A percentile compares a stretch with the other conserved stretches of the same genome.
Evolutionary conservation across 805 yeast genomes (phyloP).

Genomic region (Metschnikowia continentalis): DNA sequence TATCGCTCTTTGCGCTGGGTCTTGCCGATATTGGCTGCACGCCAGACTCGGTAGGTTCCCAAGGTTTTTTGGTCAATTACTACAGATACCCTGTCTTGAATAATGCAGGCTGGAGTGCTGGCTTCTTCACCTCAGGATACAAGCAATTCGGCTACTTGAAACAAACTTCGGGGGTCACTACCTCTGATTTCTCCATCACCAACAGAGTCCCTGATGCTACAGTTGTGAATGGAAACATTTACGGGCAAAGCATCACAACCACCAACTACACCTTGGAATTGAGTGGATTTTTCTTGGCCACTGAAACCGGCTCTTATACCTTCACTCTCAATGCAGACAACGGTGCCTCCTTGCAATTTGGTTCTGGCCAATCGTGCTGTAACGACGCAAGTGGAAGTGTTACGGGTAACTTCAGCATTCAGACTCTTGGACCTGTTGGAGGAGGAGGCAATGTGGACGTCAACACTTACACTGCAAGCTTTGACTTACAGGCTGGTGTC

Average conservation of each 20-base stretch:
- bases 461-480: constrained; percentile 6
- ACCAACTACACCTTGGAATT: constrained; percentile 6
- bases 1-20: neutral
- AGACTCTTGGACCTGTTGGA: constrained; percentile 12
- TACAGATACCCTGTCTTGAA: constrained; percentile 4
- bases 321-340: constrained; percentile 14
- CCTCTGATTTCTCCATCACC: neutral
- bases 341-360: constrained; percentile 16
- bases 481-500: constrained; percentile 8
- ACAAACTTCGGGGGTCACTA: neutral
- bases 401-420: constrained; percentile 9
- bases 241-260: constrained; percentile 2
- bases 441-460: constrained; percentile 6
- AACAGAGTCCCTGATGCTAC: neutral
- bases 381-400: constrained; percentile 13
- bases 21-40: neutral
- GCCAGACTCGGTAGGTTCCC: neutral
- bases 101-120: constrained; percentile 1
- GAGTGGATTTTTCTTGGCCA: constrained; percentile 13
- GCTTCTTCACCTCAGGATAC: constrained; percentile 3
- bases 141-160: neutral
- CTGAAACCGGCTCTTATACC: constrained; percentile 10
- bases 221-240: neutral
- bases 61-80: constrained; percentile 8
- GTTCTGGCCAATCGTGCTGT: constrained; percentile 14